phyloP scores from a whole-genome alignment of 805 yeast species.

The Scheffersomyces spartinae region DNA sequence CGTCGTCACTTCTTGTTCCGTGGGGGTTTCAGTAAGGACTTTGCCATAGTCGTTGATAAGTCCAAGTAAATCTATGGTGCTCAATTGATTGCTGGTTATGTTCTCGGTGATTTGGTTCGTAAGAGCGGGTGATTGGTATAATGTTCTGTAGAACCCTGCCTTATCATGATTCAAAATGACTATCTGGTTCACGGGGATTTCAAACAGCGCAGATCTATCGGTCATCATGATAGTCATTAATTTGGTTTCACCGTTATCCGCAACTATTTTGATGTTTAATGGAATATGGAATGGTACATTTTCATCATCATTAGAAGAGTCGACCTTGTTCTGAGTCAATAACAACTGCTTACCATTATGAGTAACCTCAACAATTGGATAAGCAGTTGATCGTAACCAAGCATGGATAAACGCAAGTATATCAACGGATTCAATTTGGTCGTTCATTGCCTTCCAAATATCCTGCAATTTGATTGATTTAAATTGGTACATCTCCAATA shows the following conservation, averaged over 20 bases:
- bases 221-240: constrained; percentile 28
- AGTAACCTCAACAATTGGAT: constrained; percentile 40
- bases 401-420: constrained; percentile 42
- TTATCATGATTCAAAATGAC: constrained; percentile 33
- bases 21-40: constrained; percentile 20
- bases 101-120: constrained; percentile 12
- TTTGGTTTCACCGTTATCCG: constrained; percentile 16
- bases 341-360: no score
- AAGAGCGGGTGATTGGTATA: constrained; percentile 27
- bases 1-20: constrained; percentile 16
- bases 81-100: constrained; percentile 9
- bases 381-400: constrained; percentile 53
- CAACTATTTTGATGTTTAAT: constrained; percentile 26
- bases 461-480: constrained; percentile 37
- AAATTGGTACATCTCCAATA: constrained; percentile 19
- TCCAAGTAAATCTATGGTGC: constrained; percentile 20
- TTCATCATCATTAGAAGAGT: no score
- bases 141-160: constrained; percentile 36
- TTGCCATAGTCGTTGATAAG: constrained; percentile 29
- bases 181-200: constrained; percentile 18
- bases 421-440: constrained; percentile 26
- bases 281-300: constrained; percentile 58
- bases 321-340: no score
- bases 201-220: constrained; percentile 26
- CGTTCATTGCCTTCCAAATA: constrained; percentile 36